phyloP scores from a whole-genome alignment of 208 protist species.

The Wallacemonas collosoma region DNA sequence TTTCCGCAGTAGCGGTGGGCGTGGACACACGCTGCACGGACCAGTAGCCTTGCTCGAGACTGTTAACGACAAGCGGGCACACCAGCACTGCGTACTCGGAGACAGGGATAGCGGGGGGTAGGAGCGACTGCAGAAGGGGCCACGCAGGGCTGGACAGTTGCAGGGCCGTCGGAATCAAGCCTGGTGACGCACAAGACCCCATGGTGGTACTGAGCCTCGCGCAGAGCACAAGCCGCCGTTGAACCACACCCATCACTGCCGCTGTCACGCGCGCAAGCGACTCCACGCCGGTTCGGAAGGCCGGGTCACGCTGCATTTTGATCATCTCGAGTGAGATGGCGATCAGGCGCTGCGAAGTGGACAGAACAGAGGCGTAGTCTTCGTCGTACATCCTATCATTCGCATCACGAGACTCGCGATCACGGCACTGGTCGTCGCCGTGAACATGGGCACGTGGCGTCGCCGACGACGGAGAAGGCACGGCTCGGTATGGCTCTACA shows the following conservation, averaged over 20 bases:
- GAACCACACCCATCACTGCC: background rate
- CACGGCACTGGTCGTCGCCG: background rate
- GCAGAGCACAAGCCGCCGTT: slow-evolving; percentile 7
- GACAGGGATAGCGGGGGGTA: slow-evolving; percentile 1
- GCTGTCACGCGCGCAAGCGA: background rate
- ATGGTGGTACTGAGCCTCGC: background rate
- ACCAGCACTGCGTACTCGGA: slow-evolving; percentile 10
- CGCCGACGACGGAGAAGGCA: background rate
- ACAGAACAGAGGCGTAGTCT: background rate
- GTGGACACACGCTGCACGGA: background rate
- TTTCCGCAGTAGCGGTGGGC: background rate
- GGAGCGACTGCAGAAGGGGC: background rate
- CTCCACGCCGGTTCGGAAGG: slow-evolving; percentile 9
- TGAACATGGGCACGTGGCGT: background rate
- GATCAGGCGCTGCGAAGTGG: background rate
- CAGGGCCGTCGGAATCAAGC: background rate
- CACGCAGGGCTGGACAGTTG: background rate
- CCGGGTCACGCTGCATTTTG: background rate
- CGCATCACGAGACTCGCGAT: background rate
- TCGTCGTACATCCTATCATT: too few relatives aligned
- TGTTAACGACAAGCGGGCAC: background rate
- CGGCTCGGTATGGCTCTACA: background rate
- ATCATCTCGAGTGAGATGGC: slow-evolving; percentile 8
- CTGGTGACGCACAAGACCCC: background rate
- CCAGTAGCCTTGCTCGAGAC: background rate